phyloP scores from a whole-genome alignment of 2,329 filamentous ascomycete genomes.

The Fusarium metavorans region DNA sequence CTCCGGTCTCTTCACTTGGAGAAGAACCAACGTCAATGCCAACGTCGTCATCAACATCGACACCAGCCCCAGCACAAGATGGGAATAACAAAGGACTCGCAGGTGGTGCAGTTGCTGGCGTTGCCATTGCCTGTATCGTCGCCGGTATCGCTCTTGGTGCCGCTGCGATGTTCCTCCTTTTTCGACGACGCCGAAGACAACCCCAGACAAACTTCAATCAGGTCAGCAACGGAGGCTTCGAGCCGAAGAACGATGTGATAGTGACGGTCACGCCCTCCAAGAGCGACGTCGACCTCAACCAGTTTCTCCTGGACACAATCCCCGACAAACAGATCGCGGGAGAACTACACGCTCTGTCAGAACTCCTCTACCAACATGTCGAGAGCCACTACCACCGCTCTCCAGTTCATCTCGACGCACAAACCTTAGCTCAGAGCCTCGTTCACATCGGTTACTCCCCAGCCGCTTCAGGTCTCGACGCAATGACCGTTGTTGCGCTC shows the following conservation, averaged over 20 bases:
- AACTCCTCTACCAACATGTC: constrained; percentile 55
- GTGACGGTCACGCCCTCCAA: constrained; percentile 16
- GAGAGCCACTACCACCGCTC: constrained; percentile 53
- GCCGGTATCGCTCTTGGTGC: constrained; percentile 45
- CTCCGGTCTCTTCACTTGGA: not conserved
- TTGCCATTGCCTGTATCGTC: constrained; percentile 46
- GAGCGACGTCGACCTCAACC: constrained; percentile 45
- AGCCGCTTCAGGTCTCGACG: constrained; percentile 9
- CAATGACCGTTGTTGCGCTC: constrained; percentile 42
- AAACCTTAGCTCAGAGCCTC: constrained; percentile 41
- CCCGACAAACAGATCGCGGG: constrained; percentile 51
- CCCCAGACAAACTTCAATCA: not conserved
- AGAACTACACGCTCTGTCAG: constrained; percentile 50
- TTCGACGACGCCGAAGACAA: constrained; percentile 25
- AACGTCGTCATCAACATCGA: not conserved
- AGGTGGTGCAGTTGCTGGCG: constrained; percentile 43
- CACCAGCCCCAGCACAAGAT: not conserved
- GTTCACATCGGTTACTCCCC: constrained; percentile 44
- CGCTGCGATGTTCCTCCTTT: constrained; percentile 43
- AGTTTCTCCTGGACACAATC: constrained; percentile 52
- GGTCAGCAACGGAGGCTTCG: not conserved
- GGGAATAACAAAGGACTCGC: not conserved
- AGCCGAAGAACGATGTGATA: constrained; percentile 15
- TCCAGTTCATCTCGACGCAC: constrained; percentile 30
- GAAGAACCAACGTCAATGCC: not conserved